Evolutionary conservation across 495 filamentous ascomycete genomes (phyloP).

Genomic region (Aspergillus steynii): DNA sequence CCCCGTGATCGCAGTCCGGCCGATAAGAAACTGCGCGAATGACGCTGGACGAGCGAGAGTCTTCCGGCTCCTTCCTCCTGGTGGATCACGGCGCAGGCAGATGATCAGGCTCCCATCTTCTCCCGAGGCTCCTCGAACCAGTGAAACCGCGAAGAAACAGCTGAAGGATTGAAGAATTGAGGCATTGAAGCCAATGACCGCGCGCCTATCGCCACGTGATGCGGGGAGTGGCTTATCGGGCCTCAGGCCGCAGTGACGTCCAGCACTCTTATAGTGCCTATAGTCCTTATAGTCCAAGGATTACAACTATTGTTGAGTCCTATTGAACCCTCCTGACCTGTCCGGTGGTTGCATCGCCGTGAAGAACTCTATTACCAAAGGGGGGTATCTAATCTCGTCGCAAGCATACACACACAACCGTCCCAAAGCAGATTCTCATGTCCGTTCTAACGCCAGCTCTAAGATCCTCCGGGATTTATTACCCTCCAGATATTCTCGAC

Average conservation of each 20-base stretch:
- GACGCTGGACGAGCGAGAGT: constrained; percentile 8
- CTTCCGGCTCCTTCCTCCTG: neutral
- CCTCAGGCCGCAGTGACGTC: neutral
- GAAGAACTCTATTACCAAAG: neutral
- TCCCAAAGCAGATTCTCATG: constrained; percentile 1
- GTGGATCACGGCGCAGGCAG: neutral
- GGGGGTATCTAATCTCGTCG: constrained; percentile 20
- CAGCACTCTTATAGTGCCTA: too few relatives aligned
- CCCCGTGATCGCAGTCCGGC: neutral
- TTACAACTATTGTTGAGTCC: too few relatives aligned
- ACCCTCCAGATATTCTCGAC: constrained; percentile 69
- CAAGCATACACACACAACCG: constrained; percentile 12
- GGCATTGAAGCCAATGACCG: neutral
- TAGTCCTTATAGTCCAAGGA: too few relatives aligned
- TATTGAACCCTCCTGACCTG: too few relatives aligned
- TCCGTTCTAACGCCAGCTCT: constrained; percentile 42
- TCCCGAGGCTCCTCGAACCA: neutral
- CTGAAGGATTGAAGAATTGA: too few relatives aligned
- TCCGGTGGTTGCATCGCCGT: neutral
- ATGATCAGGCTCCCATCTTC: neutral
- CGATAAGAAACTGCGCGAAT: constrained; percentile 5
- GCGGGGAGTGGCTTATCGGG: constrained; percentile 20
- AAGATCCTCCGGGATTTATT: constrained; percentile 66
- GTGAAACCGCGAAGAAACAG: too few relatives aligned
- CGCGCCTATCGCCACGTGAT: constrained; percentile 25